These are phyloP conservation scores for Euphrasia confusa DNA, from an alignment of 257 asterid genomes.

Conservation along the genomic window DNA sequence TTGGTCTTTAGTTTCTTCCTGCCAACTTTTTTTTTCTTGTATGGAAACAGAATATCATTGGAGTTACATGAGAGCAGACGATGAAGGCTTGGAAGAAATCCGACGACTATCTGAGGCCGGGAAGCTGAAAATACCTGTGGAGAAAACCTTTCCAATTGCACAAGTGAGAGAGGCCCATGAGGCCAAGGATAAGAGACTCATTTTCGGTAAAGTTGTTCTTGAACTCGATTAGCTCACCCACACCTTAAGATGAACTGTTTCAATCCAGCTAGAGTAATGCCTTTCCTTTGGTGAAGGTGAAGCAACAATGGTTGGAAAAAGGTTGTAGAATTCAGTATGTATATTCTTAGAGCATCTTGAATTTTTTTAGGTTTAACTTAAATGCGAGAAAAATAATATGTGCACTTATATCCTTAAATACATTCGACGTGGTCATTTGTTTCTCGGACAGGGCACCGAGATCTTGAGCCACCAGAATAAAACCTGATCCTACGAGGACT, in stretches of 20 bases:
- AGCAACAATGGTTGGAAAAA: neutral
- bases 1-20: neutral
- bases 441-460: neutral
- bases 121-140: constrained; percentile 77
- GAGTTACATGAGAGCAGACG: constrained; percentile 93
- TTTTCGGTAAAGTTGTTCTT: constrained; percentile 82
- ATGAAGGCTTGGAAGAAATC: constrained; percentile 80
- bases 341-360: constrained; percentile 21
- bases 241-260: neutral
- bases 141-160: constrained; percentile 60
- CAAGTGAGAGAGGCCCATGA: constrained; percentile 79
- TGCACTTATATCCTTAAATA: neutral
- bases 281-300: neutral
- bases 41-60: constrained; percentile 69
- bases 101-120: constrained; percentile 61
- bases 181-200: constrained; percentile 63
- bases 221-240: constrained; percentile 43
- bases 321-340: constrained; percentile 13
- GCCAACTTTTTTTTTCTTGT: constrained; percentile 10
- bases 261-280: neutral
- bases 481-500: neutral
- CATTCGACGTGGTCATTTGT: neutral
- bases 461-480: neutral
- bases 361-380: constrained; percentile 19
- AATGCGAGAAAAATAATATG: neutral